Percentiles rank a stretch among this genome's conserved stretches.
These are phyloP conservation scores for Sporisorium sorghi DNA, from an alignment of 1,284 basidiomycete species.

Conservation along the genomic window DNA sequence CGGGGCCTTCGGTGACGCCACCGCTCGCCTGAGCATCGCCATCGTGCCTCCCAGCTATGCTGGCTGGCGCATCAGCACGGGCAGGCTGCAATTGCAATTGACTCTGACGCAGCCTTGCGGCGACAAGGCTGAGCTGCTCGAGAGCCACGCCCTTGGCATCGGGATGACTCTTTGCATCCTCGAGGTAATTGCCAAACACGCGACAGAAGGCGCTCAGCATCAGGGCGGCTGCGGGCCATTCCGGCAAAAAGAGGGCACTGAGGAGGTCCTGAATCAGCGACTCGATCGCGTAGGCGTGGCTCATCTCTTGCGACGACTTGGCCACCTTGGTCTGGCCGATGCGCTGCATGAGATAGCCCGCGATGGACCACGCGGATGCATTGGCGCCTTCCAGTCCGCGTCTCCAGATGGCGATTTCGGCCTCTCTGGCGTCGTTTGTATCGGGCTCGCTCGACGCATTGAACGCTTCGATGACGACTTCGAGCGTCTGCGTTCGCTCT, in stretches of 20 bases:
- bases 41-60: not conserved
- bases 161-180: slow-evolving; percentile 78
- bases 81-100: slow-evolving; percentile 33
- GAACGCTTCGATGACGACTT: slow-evolving; percentile 44
- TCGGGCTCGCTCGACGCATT: slow-evolving; percentile 25
- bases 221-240: slow-evolving; percentile 92
- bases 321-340: slow-evolving; percentile 56
- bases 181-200: slow-evolving; percentile 66
- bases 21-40: not conserved
- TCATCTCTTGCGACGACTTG: slow-evolving; percentile 58
- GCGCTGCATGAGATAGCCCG: slow-evolving; percentile 81
- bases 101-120: slow-evolving; percentile 77
- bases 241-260: slow-evolving; percentile 89
- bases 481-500: slow-evolving; percentile 15
- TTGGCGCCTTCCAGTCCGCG: slow-evolving; percentile 53
- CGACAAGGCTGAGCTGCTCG: slow-evolving; percentile 92
- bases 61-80: not conserved
- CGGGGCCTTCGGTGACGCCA: not conserved
- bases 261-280: slow-evolving; percentile 88
- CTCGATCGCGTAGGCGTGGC: slow-evolving; percentile 87
- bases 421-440: slow-evolving; percentile 20
- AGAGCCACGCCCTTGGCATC: slow-evolving; percentile 81
- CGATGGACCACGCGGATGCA: slow-evolving; percentile 76
- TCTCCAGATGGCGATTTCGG: slow-evolving; percentile 44
- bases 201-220: slow-evolving; percentile 71